Base-by-base conservation (phyloP, 2,329 filamentous ascomycete genomes). In the Tolypocladium ovalisporum region DNA sequence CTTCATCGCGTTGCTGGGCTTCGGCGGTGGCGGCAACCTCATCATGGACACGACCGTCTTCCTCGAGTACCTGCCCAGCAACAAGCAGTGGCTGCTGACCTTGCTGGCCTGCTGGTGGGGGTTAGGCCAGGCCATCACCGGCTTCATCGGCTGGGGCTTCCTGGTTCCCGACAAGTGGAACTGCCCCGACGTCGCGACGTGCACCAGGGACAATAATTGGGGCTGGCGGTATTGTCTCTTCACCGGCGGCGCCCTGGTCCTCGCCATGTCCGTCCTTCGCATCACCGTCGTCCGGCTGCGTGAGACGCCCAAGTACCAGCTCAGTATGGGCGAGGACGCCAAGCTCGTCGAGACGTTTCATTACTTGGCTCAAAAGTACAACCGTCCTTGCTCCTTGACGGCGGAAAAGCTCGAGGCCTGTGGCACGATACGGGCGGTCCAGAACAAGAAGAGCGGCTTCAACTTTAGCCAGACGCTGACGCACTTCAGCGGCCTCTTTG, bases 401-500 rank as follows among this genome's bases (percentile, higher is more conserved):
- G 61, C 78, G 5, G 75, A 75, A 39, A 67, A 73, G 60, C 73
- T 80, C 2, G 68, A 76, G 59, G 73, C 73, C 10, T 80, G 77
- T 53, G 79, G 79, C 7, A 66, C 64, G 10, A 69, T 78, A 55
- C 64, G 63, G 55, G 67, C 70, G 0, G 69, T 72, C 0, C 73
- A 76, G 58, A 68, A 64, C 58, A 65, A 66, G 55, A 68, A 60
- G 55, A 67, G 60, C 36, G 59, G 67, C 6, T 70, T 70, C 56
- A 72, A 67, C 1, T 3, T 71, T 4, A 59, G 56, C 27, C 68
- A 73, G 60, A 67, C 73, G 5, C 60, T 68, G 4, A 64, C 78
- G 24, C 87, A 91, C 65, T 65, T 90, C 29, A 74, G 76, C 19
- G 87, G 86, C 3, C 77, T 91, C 1, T 90, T 87, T 63, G 71